A percentile compares a stretch with the other conserved stretches of the same genome.
phyloP scores from a whole-genome alignment of 768 basidiomycete species.

The Naematelia aurantialba region DNA sequence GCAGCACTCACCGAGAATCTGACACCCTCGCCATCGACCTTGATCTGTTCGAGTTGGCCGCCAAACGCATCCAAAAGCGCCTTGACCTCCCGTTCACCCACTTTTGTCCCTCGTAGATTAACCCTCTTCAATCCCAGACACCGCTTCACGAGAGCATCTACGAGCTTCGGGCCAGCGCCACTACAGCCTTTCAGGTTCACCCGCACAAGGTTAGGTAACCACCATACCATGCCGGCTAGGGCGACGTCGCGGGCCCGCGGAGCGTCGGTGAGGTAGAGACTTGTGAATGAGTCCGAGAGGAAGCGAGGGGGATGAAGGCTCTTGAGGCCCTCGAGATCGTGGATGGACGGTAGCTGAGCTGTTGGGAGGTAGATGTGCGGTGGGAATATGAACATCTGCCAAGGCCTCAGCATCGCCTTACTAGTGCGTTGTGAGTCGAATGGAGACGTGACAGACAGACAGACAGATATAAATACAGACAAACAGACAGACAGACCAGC shows the following conservation, averaged over 20 bases:
- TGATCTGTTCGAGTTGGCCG: constrained; percentile 26
- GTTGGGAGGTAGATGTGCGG: constrained; percentile 28
- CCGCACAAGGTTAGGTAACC: constrained; percentile 27
- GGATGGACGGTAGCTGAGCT: constrained; percentile 21
- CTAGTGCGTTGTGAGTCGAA: too few species aligned
- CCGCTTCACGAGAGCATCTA: constrained; percentile 22
- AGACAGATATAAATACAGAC: too few species aligned
- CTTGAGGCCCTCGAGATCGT: constrained; percentile 20
- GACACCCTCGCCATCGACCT: constrained; percentile 24
- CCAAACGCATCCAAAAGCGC: constrained; percentile 23
- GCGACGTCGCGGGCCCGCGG: constrained; percentile 25
- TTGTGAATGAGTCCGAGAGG: constrained; percentile 3
- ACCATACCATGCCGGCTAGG: constrained; percentile 27
- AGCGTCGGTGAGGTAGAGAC: constrained; percentile 25
- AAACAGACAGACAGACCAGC: too few species aligned
- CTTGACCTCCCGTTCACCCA: constrained; percentile 23
- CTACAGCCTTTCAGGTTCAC: constrained; percentile 38
- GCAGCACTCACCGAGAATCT: constrained; percentile 18
- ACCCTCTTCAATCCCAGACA: constrained; percentile 19
- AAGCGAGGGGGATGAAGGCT: constrained; percentile 12
- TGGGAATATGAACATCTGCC: constrained; percentile 26
- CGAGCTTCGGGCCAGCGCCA: constrained; percentile 11
- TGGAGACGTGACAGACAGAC: too few species aligned
- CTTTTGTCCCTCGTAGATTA: constrained; percentile 36
- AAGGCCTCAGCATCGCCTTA: constrained; percentile 3